Evolutionary conservation across 1,139 yeast genomes (phyloP), one percentile per base, ranked within the genome.

Genomic region (Debaryomyces nepalensis): DNA sequence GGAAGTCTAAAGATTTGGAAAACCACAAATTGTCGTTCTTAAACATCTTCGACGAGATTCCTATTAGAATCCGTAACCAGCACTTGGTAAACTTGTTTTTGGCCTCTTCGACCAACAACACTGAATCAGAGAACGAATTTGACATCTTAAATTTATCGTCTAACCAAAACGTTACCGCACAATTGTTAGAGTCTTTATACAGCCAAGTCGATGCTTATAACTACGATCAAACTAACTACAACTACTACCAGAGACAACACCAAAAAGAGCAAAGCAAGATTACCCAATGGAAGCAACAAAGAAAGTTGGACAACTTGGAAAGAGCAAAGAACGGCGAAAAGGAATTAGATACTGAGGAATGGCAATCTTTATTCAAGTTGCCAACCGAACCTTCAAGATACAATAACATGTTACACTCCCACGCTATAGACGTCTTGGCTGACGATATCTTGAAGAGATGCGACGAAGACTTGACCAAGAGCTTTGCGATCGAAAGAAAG

Each of bases 191-290:
- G 59, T 79, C 80, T 36, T 74, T 89, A 55, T 78, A 84, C 58
- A 86, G 84, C 45, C 82, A 89, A 41, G 79, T 87, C 35, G 96
- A 89, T 62, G 82, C 85, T 37, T 83, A 82, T 70, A 84, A 84
- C 68, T 84, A 84, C 58, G 95, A 87, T 59, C 88, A 87, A 62
- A 84, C 86, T 54, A 87, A 84, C 66, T 84, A 85, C 73, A 87
- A 87, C 70, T 84, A 83, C 64, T 88, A 82, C 70, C 95, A 87
- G 68, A 82, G 95, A 70, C 84, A 81, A 57, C 72, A 81, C 51
- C 79, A 83, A 41, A 80, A 90, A 62, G 96, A 87, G 59, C 74
- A 75, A 61, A 68, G 81, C 46, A 86, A 84, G 70, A 77, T 87
- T 50, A 73, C 76, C 50, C 89, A 83, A 63, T 87, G 95, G 93